Base-by-base conservation (phyloP, 257 asterid species). In the Salvia rosmarinus region DNA sequence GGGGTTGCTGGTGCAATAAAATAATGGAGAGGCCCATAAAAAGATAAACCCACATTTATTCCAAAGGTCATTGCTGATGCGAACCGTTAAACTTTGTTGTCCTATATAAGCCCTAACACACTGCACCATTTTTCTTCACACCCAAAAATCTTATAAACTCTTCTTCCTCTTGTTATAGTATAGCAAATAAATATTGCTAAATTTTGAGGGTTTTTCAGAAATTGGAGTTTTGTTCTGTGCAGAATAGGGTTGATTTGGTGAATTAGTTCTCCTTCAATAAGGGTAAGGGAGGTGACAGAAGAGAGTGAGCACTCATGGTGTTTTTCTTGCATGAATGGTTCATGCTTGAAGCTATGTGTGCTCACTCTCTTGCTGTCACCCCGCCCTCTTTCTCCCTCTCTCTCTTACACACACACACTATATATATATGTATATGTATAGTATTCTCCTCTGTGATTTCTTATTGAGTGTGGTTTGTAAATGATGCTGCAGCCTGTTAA, bases 281-380 rank as follows among this genome's bases (percentile, higher is more conserved):
- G 79, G 85, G 83, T 84, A 82, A 86, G 70, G 89, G 89, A 62
- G 87, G 92, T 90, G 96, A 90, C 97, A 86, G 96, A 90, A 90
- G 97, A 90, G 97, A 90, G 97, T 90, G 97, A 90, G 97, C 97
- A 88, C 97, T 73, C 64, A 85, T 88, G 89, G 88, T 85, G 82
- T 82, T 90, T 32, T 89, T 88, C 95, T 82, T 75, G 95, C 91
- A 86, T 88, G 75, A 75, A 60, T 52, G 0, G 25, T 17, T 34
- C 69, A 75, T 88, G 92, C 90, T 76, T 72, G 95, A 82, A 90
- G 74, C 87, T 90, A 90, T 88, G 73, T 37, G 96, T 90, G 95
- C 96, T 88, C 86, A 88, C 92, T 51, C 96, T 90, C 96, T 88
- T 12, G 77, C 95, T 90, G 96, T 86, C 95, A 90, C 86, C 90